A percentile compares a stretch with the other conserved stretches of the same genome.
Evolutionary conservation across 257 asterid species (phyloP).

Genomic region (Fraxinus americana): DNA sequence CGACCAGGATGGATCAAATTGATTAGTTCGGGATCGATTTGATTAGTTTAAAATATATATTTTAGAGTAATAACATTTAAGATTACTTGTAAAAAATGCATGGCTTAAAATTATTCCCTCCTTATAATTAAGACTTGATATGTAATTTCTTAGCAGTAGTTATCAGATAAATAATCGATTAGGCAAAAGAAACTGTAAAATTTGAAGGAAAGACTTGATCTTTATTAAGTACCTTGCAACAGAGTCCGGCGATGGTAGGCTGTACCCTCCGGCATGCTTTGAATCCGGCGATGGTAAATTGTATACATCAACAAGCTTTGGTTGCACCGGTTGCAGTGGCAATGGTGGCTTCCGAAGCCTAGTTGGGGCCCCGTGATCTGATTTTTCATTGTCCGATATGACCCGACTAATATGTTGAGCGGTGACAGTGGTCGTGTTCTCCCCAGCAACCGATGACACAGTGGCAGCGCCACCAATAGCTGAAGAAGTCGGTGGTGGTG

Average conservation of each 20-base stretch:
- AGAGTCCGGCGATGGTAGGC: constrained; percentile 72
- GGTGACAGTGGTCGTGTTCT: constrained; percentile 25
- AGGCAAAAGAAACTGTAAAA: not conserved
- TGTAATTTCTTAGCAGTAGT: not conserved
- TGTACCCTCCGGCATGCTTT: constrained; percentile 57
- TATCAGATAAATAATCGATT: not conserved
- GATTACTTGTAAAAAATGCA: no score
- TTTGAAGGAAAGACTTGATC: not conserved
- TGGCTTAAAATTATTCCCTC: no score
- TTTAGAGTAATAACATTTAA: no score
- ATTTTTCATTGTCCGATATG: constrained; percentile 53
- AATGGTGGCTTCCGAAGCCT: constrained; percentile 62
- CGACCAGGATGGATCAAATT: no score
- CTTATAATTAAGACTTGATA: no score
- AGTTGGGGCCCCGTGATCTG: constrained; percentile 34
- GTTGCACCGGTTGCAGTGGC: constrained; percentile 63
- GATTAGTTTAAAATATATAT: no score
- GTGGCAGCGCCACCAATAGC: constrained; percentile 13
- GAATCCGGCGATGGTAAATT: constrained; percentile 76
- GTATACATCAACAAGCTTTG: constrained; percentile 57
- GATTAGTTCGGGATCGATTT: no score
- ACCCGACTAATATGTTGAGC: constrained; percentile 35
- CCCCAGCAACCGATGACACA: constrained; percentile 14
- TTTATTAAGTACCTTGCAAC: constrained; percentile 52
- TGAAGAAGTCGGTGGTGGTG: constrained; percentile 31